These are phyloP conservation scores for Aspergillus puulaauensis DNA, from an alignment of 2,329 filamentous ascomycete species.

Conservation along the genomic window DNA sequence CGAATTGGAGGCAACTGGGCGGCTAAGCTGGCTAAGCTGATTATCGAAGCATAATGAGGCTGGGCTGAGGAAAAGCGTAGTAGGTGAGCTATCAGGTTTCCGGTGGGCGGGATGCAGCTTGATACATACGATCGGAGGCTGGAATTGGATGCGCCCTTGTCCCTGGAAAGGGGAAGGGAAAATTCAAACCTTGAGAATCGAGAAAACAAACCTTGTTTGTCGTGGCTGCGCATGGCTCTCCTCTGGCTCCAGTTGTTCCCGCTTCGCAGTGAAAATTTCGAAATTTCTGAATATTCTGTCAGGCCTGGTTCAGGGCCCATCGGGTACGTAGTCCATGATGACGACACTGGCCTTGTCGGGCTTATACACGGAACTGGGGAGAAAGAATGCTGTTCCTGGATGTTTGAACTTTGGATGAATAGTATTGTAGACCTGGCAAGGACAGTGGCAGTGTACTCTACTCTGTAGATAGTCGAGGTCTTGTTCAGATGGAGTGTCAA, in stretches of 20 bases:
- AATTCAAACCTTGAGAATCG: not conserved
- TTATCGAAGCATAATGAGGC: not conserved
- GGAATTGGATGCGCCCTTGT: not conserved
- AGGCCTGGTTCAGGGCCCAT: not conserved
- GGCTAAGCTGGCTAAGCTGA: not conserved
- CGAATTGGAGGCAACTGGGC: not conserved
- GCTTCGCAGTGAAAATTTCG: not conserved
- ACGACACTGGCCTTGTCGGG: not conserved
- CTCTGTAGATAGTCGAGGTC: not conserved
- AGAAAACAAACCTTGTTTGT: not conserved
- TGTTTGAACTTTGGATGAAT: not conserved
- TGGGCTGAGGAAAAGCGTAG: not conserved
- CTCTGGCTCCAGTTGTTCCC: not conserved
- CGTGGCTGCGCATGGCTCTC: not conserved
- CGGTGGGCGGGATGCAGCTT: not conserved
- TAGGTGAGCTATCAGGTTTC: conserved; percentile 12
- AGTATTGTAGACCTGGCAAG: too few relatives aligned
- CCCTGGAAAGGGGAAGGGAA: not conserved
- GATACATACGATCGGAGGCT: conserved; percentile 13
- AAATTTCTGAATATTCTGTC: too few relatives aligned
- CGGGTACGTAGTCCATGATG: conserved; percentile 12
- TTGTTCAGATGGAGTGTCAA: not conserved
- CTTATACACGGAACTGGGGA: not conserved
- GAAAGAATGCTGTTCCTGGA: not conserved
- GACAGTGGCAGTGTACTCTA: too few relatives aligned